Conservation (phyloP, 2,329 filamentous ascomycete genomes). For the Cladosporium cucumerinum region DNA sequence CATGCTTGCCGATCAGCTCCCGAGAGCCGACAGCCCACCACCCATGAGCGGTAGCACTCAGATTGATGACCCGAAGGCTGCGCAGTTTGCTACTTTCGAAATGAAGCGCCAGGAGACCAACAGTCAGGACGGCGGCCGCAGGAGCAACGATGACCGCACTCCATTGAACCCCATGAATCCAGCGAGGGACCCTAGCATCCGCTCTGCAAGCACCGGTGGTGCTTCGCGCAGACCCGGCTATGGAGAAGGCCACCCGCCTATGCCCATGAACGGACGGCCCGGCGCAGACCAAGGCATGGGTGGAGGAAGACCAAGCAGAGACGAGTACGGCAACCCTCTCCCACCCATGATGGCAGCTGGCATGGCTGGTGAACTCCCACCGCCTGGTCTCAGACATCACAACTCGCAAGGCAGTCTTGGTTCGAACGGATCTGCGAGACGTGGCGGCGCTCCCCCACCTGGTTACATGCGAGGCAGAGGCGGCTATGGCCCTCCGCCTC, state of each 20-base stretch:
- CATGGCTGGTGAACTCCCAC: slow-evolving; percentile 35
- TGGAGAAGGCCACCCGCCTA: slow-evolving; percentile 38
- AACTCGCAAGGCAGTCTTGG: slow-evolving; percentile 47
- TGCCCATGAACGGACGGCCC: slow-evolving; percentile 30
- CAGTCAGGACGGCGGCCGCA: slow-evolving; percentile 25
- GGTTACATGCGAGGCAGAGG: slow-evolving; percentile 25
- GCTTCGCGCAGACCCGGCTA: slow-evolving; percentile 35
- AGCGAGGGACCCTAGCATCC: slow-evolving; percentile 55
- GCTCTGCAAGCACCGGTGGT: slow-evolving; percentile 35
- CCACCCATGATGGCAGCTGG: slow-evolving; percentile 31
- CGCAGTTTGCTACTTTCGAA: slow-evolving; percentile 64
- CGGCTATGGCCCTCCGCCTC: slow-evolving; percentile 31
- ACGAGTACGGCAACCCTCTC: slow-evolving; percentile 63
- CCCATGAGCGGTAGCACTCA: slow-evolving; percentile 54
- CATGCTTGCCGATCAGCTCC: slow-evolving; percentile 37
- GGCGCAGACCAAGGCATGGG: slow-evolving; percentile 17
- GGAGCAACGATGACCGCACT: slow-evolving; percentile 65
- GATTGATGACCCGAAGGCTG: slow-evolving; percentile 50
- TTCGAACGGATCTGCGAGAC: slow-evolving; percentile 35
- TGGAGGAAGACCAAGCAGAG: slow-evolving; percentile 41
- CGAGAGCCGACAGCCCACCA: slow-evolving; percentile 53
- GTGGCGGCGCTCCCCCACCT: slow-evolving; percentile 16
- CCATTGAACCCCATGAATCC: slow-evolving; percentile 57
- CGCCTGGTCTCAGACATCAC: slow-evolving; percentile 46
- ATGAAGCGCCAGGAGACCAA: slow-evolving; percentile 55